These are phyloP conservation scores for Capsicum chinense DNA, from an alignment of 257 asterid genomes.

Conservation along the genomic window DNA sequence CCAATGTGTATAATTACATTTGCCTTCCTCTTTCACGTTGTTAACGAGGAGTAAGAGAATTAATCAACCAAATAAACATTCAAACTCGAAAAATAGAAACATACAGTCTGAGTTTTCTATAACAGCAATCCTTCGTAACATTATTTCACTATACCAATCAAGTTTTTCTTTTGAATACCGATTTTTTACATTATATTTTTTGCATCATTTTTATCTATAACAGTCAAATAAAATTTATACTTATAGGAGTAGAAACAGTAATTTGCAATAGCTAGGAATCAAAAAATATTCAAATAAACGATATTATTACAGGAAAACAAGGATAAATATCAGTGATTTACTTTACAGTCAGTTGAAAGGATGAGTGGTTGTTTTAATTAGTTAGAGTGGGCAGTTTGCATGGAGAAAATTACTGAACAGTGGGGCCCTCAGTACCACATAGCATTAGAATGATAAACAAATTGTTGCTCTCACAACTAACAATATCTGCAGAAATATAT, in stretches of 20 bases:
- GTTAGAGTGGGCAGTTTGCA: conserved; percentile 63
- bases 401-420: conserved; percentile 51
- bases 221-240: too few relatives aligned
- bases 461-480: conserved; percentile 13
- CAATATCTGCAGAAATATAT: conserved; percentile 1
- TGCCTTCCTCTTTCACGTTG: background rate
- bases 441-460: conserved; percentile 21
- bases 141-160: background rate
- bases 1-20: background rate
- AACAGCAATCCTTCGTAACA: background rate
- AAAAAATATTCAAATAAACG: background rate
- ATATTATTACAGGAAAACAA: too few relatives aligned
- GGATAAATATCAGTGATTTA: background rate
- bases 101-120: background rate
- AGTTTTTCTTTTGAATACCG: too few relatives aligned
- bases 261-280: too few relatives aligned
- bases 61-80: too few relatives aligned
- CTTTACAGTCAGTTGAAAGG: background rate
- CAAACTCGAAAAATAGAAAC: too few relatives aligned
- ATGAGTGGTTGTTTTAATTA: conserved; percentile 44
- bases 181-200: too few relatives aligned
- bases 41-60: background rate
- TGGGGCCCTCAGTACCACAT: conserved; percentile 48
- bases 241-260: too few relatives aligned
- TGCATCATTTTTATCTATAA: too few relatives aligned